Percentiles rank a stretch among this genome's conserved stretches.
These are phyloP conservation scores for Cymbidium sinense DNA, from an alignment of 106 monocot species.

Conservation along the genomic window DNA sequence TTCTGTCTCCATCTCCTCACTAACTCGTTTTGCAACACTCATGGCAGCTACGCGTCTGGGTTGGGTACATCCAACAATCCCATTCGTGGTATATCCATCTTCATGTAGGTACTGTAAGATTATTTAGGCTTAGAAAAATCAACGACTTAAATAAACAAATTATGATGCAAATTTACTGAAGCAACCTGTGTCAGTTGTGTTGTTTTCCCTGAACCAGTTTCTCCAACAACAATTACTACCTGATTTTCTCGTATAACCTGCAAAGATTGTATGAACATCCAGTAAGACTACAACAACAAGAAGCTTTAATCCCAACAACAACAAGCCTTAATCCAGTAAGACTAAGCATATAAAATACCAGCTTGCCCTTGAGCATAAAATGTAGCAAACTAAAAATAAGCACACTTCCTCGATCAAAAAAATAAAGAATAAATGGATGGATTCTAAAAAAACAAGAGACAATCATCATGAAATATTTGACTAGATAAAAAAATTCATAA, in stretches of 20 bases:
- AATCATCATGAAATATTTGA: background rate
- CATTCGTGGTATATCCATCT: conserved; percentile 58
- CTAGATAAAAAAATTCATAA: background rate
- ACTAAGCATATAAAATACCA: background rate
- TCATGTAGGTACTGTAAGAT: conserved; percentile 72
- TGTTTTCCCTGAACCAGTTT: conserved; percentile 96
- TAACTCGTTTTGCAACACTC: conserved; percentile 95
- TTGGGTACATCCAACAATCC: conserved; percentile 91
- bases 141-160: background rate
- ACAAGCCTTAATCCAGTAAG: background rate
- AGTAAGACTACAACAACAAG: background rate
- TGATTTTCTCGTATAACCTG: conserved; percentile 96
- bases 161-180: background rate
- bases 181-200: conserved; percentile 82
- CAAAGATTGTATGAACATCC: conserved; percentile 5
- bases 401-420: background rate
- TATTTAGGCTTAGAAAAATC: background rate
- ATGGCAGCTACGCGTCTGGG: conserved; percentile 95
- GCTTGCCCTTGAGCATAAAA: background rate
- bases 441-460: background rate
- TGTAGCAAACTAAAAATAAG: background rate
- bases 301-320: too few relatives aligned
- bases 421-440: background rate
- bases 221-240: conserved; percentile 88
- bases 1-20: conserved; percentile 88